Base-by-base conservation (phyloP, 768 basidiomycete genomes). In the Myochromella boudieri region DNA sequence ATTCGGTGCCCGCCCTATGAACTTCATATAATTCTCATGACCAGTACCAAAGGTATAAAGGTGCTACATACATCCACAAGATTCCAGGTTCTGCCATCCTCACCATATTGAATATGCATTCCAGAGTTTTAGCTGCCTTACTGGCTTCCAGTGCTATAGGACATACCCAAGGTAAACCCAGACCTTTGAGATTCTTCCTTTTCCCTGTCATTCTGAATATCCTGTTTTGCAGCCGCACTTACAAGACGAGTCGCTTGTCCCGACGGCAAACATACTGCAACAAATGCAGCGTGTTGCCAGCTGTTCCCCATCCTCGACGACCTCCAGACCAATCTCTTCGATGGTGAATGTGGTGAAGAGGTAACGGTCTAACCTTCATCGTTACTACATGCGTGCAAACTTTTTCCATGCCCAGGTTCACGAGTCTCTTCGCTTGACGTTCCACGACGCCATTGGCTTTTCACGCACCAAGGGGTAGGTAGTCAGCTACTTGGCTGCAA, bases 391-490 rank as follows among this genome's bases (percentile, higher is more conserved):
- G 7, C 12, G 18, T 37, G 14, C 6, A 37, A 12, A 17, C 14
- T 29, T 8, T 20, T 39, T 3, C 14, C 20, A 4, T 14, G 26
- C 27, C 9, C 37, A 34, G 46, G 37, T 42, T 12, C 46, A 44
- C 42, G 52, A 45, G 26, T 41, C 46, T 28, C 61, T 70, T 25
- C 59, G 69, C 25, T 51, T 70, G 32, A 57, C 66, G 11, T 71
- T 70, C 63, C 69, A 75, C 53, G 74, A 74, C 46, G 69, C 72
- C n/a, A 74, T 74, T 46, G 74, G 68, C 11, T 69, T 72, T 49
- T 74, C 72, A 10, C 56, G 53, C 1, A 60, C 60, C 27, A 37
- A 52, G 14, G 65, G 68, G 67, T 68, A 46, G 25, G 62, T 57
- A 8, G 33, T 6, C 33, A 34, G n/a, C n/a, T 12, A 6, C 33